phyloP scores from a whole-genome alignment of 768 basidiomycete species.

The Suillus discolor region DNA sequence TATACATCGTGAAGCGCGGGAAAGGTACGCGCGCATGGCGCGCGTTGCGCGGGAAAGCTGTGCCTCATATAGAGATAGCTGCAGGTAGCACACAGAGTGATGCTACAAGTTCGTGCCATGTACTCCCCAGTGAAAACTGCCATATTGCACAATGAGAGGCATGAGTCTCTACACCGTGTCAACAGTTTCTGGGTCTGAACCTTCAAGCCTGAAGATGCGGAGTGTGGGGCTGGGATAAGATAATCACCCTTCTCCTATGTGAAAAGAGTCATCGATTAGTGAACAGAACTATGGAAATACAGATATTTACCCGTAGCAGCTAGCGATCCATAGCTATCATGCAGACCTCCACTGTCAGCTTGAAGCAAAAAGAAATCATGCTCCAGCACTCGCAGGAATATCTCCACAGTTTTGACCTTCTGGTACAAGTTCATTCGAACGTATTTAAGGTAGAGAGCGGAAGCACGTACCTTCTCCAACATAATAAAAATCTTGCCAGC shows the following conservation, averaged over 20 bases:
- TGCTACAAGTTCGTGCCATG: too few species aligned
- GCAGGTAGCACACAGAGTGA: too few species aligned
- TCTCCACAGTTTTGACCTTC: slow-evolving; percentile 80
- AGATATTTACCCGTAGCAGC: slow-evolving; percentile 78
- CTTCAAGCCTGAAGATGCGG: slow-evolving; percentile 88
- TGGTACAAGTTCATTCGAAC: slow-evolving; percentile 6
- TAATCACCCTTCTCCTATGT: slow-evolving; percentile 73
- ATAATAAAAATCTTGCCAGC: slow-evolving; percentile 90
- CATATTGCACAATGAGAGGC: too few species aligned
- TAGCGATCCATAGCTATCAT: slow-evolving; percentile 79
- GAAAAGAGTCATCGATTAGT: slow-evolving; percentile 12
- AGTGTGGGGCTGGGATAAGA: slow-evolving; percentile 45
- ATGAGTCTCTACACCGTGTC: too few species aligned
- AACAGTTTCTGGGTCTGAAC: slow-evolving; percentile 91
- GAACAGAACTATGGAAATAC: slow-evolving; percentile 4
- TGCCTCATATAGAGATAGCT: too few species aligned
- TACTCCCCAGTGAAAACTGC: too few species aligned
- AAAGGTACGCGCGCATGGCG: too few species aligned
- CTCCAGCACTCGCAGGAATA: slow-evolving; percentile 62
- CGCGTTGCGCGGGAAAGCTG: too few species aligned
- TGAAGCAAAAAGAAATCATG: slow-evolving; percentile 11
- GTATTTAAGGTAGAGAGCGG: slow-evolving; percentile 4
- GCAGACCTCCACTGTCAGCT: slow-evolving; percentile 8
- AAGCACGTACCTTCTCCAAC: slow-evolving; percentile 59
- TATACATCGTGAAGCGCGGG: too few species aligned